Conservation (phyloP, 225 moss, liverwort and hornwort species). For the Neckera pumila region DNA sequence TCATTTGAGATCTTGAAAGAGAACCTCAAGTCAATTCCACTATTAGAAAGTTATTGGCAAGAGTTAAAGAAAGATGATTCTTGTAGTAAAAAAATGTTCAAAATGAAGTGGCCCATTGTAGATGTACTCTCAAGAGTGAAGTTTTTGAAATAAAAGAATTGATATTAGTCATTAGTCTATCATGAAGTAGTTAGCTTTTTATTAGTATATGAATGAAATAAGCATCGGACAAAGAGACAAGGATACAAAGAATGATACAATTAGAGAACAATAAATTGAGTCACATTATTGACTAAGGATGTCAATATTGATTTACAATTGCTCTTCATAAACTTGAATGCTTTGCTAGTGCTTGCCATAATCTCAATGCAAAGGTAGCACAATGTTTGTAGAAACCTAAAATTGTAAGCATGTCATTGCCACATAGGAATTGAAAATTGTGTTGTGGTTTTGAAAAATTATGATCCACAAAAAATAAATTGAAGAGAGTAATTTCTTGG, state of each 20-base stretch:
- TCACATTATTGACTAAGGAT: fast-evolving
- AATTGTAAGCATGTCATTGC: not conserved
- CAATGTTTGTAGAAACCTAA: not conserved
- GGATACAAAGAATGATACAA: not conserved
- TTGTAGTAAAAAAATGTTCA: not conserved
- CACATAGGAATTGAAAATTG: not conserved
- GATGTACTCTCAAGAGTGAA: not conserved
- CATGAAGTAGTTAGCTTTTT: not conserved
- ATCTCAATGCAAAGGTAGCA: not conserved
- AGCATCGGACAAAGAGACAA: not conserved
- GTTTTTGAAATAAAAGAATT: not conserved
- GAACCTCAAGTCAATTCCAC: too few relatives aligned
- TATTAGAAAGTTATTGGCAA: too few relatives aligned
- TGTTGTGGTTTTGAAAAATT: not conserved
- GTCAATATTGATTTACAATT: not conserved
- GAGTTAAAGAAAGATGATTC: not conserved
- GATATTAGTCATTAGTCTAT: not conserved
- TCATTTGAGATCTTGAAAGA: too few relatives aligned
- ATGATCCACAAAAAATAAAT: not conserved
- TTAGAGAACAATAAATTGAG: not conserved
- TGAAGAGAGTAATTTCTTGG: not conserved
- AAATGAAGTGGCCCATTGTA: not conserved
- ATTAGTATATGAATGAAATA: not conserved
- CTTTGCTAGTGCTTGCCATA: not conserved
- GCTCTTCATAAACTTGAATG: not conserved